phyloP scores from a whole-genome alignment of 352 stramenopile species.

The Phytophthora brassicae region DNA sequence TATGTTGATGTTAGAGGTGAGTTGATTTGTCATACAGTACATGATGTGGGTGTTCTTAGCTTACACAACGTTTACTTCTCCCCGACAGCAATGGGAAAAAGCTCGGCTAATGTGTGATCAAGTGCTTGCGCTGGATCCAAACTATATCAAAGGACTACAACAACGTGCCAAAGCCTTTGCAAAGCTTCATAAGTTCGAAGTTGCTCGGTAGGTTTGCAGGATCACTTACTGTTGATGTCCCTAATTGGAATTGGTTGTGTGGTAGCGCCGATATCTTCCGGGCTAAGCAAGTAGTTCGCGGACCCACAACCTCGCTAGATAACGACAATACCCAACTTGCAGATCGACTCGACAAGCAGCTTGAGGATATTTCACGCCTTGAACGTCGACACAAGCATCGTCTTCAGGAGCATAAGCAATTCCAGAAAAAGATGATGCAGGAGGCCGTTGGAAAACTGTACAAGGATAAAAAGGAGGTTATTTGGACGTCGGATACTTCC shows the following conservation, averaged over 20 bases:
- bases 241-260: slow-evolving; percentile 2
- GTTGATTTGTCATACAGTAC: slow-evolving; percentile 14
- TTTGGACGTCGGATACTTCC: neutral
- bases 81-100: slow-evolving; percentile 64
- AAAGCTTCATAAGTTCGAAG: slow-evolving; percentile 51
- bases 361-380: slow-evolving; percentile 50
- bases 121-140: slow-evolving; percentile 48
- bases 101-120: slow-evolving; percentile 60
- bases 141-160: slow-evolving; percentile 54
- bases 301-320: slow-evolving; percentile 10
- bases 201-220: slow-evolving; percentile 48
- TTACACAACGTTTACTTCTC: neutral
- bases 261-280: slow-evolving; percentile 33
- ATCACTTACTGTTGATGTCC: neutral
- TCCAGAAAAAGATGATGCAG: slow-evolving; percentile 81
- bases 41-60: neutral
- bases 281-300: slow-evolving; percentile 35
- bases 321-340: slow-evolving; percentile 11
- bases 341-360: slow-evolving; percentile 46
- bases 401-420: slow-evolving; percentile 44
- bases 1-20: slow-evolving; percentile 70
- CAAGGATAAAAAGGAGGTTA: slow-evolving; percentile 56
- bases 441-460: slow-evolving; percentile 73
- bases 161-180: slow-evolving; percentile 63
- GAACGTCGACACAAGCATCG: slow-evolving; percentile 44